Percentiles rank a stretch among this genome's conserved stretches.
Evolutionary conservation across 2,329 filamentous ascomycete genomes (phyloP).

Genomic region (Mariannaea sp.): DNA sequence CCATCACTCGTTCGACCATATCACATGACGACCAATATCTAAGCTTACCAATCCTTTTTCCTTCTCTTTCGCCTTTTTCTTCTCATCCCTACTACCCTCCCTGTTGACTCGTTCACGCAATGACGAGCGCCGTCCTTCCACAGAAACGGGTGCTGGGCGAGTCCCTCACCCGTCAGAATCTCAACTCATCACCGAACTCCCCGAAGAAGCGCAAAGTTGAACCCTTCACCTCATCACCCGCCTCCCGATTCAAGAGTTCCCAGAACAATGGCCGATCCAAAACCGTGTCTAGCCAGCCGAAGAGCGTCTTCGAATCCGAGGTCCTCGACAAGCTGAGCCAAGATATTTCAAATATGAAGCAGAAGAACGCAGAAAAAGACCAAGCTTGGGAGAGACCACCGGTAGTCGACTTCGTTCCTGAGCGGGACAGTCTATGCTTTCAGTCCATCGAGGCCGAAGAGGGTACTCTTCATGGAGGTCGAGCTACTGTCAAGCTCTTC

Average conservation of each 20-base stretch:
- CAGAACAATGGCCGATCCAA: slow-evolving; percentile 66
- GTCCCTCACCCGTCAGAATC: slow-evolving; percentile 66
- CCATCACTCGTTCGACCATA: slow-evolving; percentile 17
- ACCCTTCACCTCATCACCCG: slow-evolving; percentile 58
- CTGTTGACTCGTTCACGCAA: slow-evolving; percentile 37
- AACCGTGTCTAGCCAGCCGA: slow-evolving; percentile 73
- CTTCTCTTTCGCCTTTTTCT: background rate
- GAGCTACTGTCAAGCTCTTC: slow-evolving; percentile 84
- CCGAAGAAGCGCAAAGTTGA: slow-evolving; percentile 88
- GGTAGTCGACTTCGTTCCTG: slow-evolving; percentile 56
- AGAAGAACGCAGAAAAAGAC: slow-evolving; percentile 88
- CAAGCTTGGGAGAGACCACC: slow-evolving; percentile 81
- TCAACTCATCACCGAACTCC: slow-evolving; percentile 59
- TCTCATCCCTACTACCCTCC: slow-evolving; percentile 6
- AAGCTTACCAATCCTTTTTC: slow-evolving; percentile 5
- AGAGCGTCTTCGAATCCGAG: slow-evolving; percentile 91
- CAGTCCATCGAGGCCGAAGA: slow-evolving; percentile 97
- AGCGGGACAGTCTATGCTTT: slow-evolving; percentile 76
- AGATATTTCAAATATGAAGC: slow-evolving; percentile 83
- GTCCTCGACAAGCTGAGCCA: slow-evolving; percentile 95
- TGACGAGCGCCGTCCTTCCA: slow-evolving; percentile 60
- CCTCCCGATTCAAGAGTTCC: slow-evolving; percentile 64
- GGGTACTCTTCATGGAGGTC: slow-evolving; percentile 77
- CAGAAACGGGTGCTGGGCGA: slow-evolving; percentile 77
- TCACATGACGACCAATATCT: slow-evolving; percentile 21